These are phyloP conservation scores for Yamadazyma ubonensis DNA, from an alignment of 805 yeast genomes.

Conservation along the genomic window DNA sequence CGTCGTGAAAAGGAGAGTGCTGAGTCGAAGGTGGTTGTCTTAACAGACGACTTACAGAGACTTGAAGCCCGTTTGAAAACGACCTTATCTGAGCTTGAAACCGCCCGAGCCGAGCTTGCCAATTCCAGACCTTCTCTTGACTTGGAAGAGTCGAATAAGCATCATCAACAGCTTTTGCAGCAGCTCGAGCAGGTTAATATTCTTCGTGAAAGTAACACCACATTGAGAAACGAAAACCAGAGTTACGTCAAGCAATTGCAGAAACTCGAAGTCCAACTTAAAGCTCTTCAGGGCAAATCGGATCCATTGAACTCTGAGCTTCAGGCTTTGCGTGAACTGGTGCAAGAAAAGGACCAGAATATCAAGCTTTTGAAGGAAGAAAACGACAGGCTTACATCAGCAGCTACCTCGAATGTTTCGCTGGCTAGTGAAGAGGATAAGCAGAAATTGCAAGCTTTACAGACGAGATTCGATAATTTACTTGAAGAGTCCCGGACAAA, in stretches of 20 bases:
- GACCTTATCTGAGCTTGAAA: slow-evolving; percentile 47
- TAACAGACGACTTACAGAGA: slow-evolving; percentile 52
- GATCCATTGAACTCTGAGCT: slow-evolving; percentile 47
- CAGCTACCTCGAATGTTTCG: slow-evolving; percentile 3
- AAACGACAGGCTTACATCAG: slow-evolving; percentile 50
- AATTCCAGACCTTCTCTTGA: slow-evolving; percentile 22
- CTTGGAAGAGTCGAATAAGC: slow-evolving; percentile 31
- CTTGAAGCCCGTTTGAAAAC: slow-evolving; percentile 49
- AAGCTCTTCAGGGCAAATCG: slow-evolving; percentile 27
- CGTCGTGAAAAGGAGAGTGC: slow-evolving; percentile 75
- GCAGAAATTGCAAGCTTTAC: slow-evolving; percentile 26
- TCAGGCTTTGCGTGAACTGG: slow-evolving; percentile 23
- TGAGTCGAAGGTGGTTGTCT: slow-evolving; percentile 46
- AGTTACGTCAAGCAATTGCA: slow-evolving; percentile 21
- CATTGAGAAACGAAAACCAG: slow-evolving; percentile 54
- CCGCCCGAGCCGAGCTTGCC: slow-evolving; percentile 47
- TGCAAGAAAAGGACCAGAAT: slow-evolving; percentile 51
- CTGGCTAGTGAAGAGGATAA: slow-evolving; percentile 18
- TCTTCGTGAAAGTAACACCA: slow-evolving; percentile 64
- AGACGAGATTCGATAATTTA: slow-evolving; percentile 30
- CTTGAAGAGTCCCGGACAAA: slow-evolving; percentile 27
- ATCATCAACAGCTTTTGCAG: slow-evolving; percentile 47
- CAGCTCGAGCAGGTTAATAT: slow-evolving; percentile 62
- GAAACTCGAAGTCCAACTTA: slow-evolving; percentile 42
- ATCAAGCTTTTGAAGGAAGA: slow-evolving; percentile 51